These are phyloP conservation scores for Colletotrichum magnum DNA, from an alignment of 2,329 filamentous ascomycete genomes.

Conservation along the genomic window DNA sequence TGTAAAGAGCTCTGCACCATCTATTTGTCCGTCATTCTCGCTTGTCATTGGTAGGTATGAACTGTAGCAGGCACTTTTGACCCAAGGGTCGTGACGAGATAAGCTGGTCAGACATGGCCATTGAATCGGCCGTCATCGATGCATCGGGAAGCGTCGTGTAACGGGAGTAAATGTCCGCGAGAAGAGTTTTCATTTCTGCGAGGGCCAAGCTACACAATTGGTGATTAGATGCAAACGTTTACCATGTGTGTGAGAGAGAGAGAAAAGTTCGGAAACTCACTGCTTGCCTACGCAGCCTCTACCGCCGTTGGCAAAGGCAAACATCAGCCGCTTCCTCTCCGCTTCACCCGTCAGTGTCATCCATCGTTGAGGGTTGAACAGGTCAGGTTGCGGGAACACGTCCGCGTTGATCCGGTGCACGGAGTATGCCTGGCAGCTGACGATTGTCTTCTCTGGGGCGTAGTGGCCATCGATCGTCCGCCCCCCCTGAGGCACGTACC, in stretches of 20 bases:
- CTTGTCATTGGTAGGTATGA: slow-evolving; percentile 52
- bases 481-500: slow-evolving; percentile 69
- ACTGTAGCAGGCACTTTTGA: slow-evolving; percentile 70
- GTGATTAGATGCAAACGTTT: slow-evolving; percentile 5
- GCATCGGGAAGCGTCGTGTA: slow-evolving; percentile 69
- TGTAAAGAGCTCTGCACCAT: too few species aligned
- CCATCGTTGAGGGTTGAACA: slow-evolving; percentile 88
- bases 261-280: slow-evolving; percentile 55
- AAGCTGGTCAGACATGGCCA: slow-evolving; percentile 77
- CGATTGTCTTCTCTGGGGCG: slow-evolving; percentile 67
- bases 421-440: slow-evolving; percentile 74
- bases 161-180: slow-evolving; percentile 73
- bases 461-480: slow-evolving; percentile 68
- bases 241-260: neutral
- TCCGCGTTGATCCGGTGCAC: slow-evolving; percentile 71
- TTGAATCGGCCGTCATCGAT: slow-evolving; percentile 67
- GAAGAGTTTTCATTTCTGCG: slow-evolving; percentile 77
- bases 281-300: slow-evolving; percentile 77
- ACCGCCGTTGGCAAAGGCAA: slow-evolving; percentile 76
- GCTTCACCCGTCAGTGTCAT: slow-evolving; percentile 80
- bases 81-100: slow-evolving; percentile 75
- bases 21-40: slow-evolving; percentile 1
- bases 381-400: slow-evolving; percentile 84
- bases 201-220: slow-evolving; percentile 66
- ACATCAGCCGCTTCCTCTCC: slow-evolving; percentile 74